Evolutionary conservation across 768 basidiomycete genomes (phyloP), one percentile per base, ranked within the genome.

Genomic region (Suillus discolor): DNA sequence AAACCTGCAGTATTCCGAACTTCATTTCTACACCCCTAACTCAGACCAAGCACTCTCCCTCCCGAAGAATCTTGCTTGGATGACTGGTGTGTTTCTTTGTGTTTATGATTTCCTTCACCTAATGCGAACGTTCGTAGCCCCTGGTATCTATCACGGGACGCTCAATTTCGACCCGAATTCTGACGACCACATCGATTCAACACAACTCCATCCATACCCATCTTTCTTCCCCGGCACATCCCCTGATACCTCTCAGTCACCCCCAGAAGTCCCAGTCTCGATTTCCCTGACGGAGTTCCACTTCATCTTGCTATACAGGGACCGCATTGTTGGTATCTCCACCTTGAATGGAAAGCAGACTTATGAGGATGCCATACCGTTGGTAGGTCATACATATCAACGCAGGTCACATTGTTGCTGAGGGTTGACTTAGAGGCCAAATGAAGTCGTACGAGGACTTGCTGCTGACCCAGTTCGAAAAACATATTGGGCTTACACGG

Each of bases 401-500:
- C 9, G 39, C 12, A 47, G 51, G 25, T 51, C 49, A n/a, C 42
- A 15, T 57, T 4, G 51, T 45, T 64, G 61, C 67, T 57, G 77
- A 42, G n/a, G 54, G 1, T 1, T 39, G 11, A 60, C 55, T 42
- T 73, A 97, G 96, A 90, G 89, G 85, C 81, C 87, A 7, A 86
- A 84, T 34, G 94, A 97, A 72, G 79, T 78, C 42, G 88, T 94
- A 20, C 81, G 86, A 36, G 93, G 91, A 0, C 79, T 98, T 39
- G 86, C 90, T 6, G 85, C 91, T 11, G 97, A 99, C 77, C 92
- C 91, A 20, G 88, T 93, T 4, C 87, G 91, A 11, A 89, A 87
- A 76, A 99, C 97, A 16, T 96, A 91, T 71, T 99, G 97, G 97
- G 86, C 96, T 2, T 96, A 90, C 73, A 96, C 96, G 0, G 89